phyloP scores from a whole-genome alignment of 306 rosid species.

The Betula pendula region DNA sequence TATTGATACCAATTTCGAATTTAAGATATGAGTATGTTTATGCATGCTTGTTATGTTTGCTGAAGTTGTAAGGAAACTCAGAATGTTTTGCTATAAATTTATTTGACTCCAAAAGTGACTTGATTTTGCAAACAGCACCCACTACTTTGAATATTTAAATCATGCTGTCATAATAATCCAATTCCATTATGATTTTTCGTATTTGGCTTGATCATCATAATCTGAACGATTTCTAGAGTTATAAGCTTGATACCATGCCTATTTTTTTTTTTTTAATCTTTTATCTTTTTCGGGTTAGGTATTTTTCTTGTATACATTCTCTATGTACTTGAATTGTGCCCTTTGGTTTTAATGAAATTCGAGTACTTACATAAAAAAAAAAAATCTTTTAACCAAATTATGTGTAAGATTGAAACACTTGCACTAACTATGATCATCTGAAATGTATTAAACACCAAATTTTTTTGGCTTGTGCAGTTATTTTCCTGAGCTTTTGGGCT shows the following conservation, averaged over 20 bases:
- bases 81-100: background rate
- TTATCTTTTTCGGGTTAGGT: background rate
- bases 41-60: background rate
- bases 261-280: too few species aligned
- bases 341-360: too few species aligned
- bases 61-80: background rate
- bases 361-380: too few species aligned
- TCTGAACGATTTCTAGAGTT: background rate
- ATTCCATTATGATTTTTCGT: background rate
- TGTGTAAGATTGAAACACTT: background rate
- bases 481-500: conserved; percentile 99
- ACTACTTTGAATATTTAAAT: background rate
- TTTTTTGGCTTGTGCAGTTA: conserved; percentile 64
- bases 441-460: background rate
- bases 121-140: background rate
- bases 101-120: background rate
- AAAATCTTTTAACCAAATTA: background rate
- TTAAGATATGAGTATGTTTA: background rate
- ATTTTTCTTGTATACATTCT: too few species aligned
- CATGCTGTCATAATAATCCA: background rate
- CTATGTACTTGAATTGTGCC: too few species aligned
- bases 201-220: background rate
- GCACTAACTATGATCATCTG: background rate
- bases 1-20: background rate
- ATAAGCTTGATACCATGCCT: background rate